Base-by-base conservation (phyloP, 306 rosid genomes). In the Astragalus membranaceus region DNA sequence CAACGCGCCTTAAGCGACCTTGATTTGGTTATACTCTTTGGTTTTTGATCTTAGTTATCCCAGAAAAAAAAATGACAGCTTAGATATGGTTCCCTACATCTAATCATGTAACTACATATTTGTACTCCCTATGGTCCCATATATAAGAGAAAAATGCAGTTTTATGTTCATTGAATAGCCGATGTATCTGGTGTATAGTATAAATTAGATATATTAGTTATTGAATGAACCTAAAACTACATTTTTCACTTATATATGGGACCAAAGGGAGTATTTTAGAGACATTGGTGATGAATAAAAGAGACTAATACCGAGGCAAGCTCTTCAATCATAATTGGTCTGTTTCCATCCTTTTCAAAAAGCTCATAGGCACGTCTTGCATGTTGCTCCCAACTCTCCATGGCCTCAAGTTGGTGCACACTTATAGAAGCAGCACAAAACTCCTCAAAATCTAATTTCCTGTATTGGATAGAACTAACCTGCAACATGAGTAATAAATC, bases 331-430 rank as follows among this genome's bases (percentile, higher is more conserved):
- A 88, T 86, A 14, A 91, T 91, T 49, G 90, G 85, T 53, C 90
- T 81, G 70, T 91, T 91, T 72, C 95, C 97, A 13, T 81, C 95
- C 83, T 88, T 86, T 75, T 91, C 97, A 67, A 91, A 91, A 15
- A 91, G 76, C 50, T 91, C 95, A 50, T 88, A 88, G 55, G 95
- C 95, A 13, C 69, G 84, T 68, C 92, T 86, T 47, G 92, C 95
- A 67, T 91, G 89, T 50, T 83, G 88, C 68, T 91, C 97, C 97
- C 97, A 91, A 51, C 69, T 73, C 47, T 83, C 90, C 83, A 75
- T 74, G 55, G 88, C 95, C 77, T 88, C 91, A 41, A 91, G 80
- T 75, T 88, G 95, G 77, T 88, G 90, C 49, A 91, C 90, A 70
- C 97, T 86, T 73, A 81, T 65, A 49, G 95, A 87, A 65, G 95